Conservation (phyloP, 495 filamentous ascomycete genomes). For the Staphylotrichum tortipilum region DNA sequence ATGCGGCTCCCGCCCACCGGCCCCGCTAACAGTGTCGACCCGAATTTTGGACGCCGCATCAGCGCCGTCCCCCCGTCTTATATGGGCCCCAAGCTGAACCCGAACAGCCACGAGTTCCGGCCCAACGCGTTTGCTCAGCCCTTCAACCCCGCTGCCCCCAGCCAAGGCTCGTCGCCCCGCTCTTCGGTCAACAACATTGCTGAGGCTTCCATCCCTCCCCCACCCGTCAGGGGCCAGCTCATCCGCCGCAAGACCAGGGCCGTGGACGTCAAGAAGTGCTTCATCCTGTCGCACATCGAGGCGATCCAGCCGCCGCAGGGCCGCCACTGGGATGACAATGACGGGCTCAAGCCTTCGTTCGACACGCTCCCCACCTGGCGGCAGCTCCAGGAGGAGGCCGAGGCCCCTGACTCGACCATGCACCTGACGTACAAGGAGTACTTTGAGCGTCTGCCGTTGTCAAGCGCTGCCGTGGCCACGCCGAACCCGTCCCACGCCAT, state of each 20-base stretch:
- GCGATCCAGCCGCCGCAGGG: constrained; percentile 66
- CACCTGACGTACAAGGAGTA: constrained; percentile 58
- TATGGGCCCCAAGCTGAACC: constrained; percentile 64
- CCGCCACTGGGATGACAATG: constrained; percentile 53
- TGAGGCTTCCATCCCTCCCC: constrained; percentile 37
- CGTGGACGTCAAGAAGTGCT: constrained; percentile 44
- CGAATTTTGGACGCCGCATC: constrained; percentile 39
- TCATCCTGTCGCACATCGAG: constrained; percentile 60
- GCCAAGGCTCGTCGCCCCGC: constrained; percentile 56
- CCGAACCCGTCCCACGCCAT: constrained; percentile 50
- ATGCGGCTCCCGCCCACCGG: constrained; percentile 45
- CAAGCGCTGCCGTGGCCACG: constrained; percentile 52
- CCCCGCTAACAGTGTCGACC: constrained; percentile 40
- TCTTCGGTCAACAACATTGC: constrained; percentile 40
- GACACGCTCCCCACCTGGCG: constrained; percentile 77
- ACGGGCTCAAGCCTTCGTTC: constrained; percentile 67
- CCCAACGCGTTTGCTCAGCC: constrained; percentile 68
- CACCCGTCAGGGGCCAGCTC: constrained; percentile 47
- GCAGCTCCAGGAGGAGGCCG: constrained; percentile 46
- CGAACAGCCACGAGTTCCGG: constrained; percentile 73
- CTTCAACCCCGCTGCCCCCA: constrained; percentile 65
- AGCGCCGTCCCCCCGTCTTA: constrained; percentile 36
- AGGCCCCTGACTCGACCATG: constrained; percentile 53
- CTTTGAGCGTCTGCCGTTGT: constrained; percentile 56
- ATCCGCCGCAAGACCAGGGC: constrained; percentile 53